Base-by-base conservation (phyloP, 1,284 basidiomycete genomes). In the Tylopilus sp. region DNA sequence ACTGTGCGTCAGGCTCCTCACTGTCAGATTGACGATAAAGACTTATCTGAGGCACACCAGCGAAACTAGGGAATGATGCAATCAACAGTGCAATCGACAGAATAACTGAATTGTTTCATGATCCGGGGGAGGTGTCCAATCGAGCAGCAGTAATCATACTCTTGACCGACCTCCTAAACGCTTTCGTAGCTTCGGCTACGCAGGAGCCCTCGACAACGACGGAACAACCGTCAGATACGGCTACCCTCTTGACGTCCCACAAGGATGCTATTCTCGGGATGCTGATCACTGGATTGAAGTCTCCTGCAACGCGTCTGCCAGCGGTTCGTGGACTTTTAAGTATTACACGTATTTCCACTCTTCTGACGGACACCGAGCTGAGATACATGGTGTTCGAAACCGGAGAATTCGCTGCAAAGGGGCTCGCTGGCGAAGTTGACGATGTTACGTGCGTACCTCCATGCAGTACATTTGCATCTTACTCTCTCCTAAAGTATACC, bases 361-460 rank as follows among this genome's bases (percentile, higher is more conserved):
- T 94, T 38, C 71, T 95, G 26, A 72, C 78, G 0, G 75, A 82
- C 42, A 78, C 84, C 26, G 95, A 98, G 64, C 68, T 92, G 3
- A 80, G 82, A 11, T 92, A 87, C 62, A 72, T 93, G 37, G 87
- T 95, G 1, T 82, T 86, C 49, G 84, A 81, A 46, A 75, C 89
- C 28, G 84, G 90, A 58, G 85, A 91, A 41, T 69, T 93, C 10
- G 67, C 92, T 29, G 71, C 78, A 31, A 74, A 74, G 19, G 73
- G 78, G 35, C 71, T 75, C 23, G 77, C 75, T 23, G 77, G 82
- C 13, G 82, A 85, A 18, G 71, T 66, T 6, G 76, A 79, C 18
- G 81, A 84, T 39, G 63, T 76, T 44, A 81, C 78, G 85, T 84
- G 46, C 28, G 47, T 55, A 23, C 37, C 38, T 23, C 43, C 18